Conservation (phyloP, 305 asterid species). For the Nicotiana rustica region DNA sequence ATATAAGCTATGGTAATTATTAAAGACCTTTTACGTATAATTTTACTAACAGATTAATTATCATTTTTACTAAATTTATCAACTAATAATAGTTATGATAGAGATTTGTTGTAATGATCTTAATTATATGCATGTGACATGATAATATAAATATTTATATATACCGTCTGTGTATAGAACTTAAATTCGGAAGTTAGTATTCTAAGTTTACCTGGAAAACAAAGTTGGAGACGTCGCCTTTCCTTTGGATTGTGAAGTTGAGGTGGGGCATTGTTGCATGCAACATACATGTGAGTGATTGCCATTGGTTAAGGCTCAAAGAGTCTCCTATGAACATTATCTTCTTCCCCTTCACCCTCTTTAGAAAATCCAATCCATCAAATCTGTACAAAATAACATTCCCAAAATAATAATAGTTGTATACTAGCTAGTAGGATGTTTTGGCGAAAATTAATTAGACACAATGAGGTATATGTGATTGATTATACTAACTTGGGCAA, state of each 20-base stretch:
- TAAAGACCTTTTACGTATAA: too few species aligned
- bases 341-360: conserved; percentile 60
- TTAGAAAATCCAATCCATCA: conserved; percentile 59
- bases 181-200: too few species aligned
- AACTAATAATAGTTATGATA: too few species aligned
- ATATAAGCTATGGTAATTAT: too few species aligned
- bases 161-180: too few species aligned
- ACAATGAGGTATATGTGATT: background rate
- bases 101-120: too few species aligned
- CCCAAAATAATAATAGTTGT: background rate
- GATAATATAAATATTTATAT: too few species aligned
- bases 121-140: too few species aligned
- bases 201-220: conserved; percentile 48
- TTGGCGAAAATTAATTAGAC: too few species aligned
- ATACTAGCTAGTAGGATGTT: background rate
- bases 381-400: conserved; percentile 45
- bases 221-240: conserved; percentile 59
- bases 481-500: conserved; percentile 55
- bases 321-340: conserved; percentile 77
- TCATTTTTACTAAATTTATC: too few species aligned
- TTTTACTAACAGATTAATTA: too few species aligned
- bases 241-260: conserved; percentile 48
- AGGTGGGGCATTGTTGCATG: conserved; percentile 57
- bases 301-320: conserved; percentile 80
- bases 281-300: conserved; percentile 79